Evolutionary conservation across 1,284 basidiomycete species (phyloP).

Genomic region (Trametes polyzona): DNA sequence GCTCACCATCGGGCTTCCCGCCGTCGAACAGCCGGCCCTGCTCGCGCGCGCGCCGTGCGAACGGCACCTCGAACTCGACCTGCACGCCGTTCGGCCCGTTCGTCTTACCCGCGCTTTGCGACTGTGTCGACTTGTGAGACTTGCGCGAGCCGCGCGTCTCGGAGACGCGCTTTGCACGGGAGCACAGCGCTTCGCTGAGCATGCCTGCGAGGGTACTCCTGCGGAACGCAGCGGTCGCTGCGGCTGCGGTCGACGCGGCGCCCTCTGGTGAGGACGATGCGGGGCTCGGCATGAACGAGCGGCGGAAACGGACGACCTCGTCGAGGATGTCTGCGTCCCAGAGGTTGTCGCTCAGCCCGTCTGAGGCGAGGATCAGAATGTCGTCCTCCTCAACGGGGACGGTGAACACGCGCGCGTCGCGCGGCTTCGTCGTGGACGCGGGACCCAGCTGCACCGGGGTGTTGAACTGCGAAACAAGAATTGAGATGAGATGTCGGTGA

Average conservation of each 20-base stretch:
- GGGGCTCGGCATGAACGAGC: constrained; percentile 38
- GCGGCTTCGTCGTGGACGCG: constrained; percentile 68
- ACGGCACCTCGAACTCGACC: constrained; percentile 62
- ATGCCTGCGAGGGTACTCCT: constrained; percentile 64
- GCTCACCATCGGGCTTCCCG: constrained; percentile 77
- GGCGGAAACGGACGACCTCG: constrained; percentile 76
- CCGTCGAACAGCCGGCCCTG: constrained; percentile 66
- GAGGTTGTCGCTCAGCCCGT: constrained; percentile 92
- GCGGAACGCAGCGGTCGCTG: constrained; percentile 41
- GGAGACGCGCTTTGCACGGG: constrained; percentile 64
- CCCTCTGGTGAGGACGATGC: background rate
- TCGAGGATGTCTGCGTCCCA: constrained; percentile 96
- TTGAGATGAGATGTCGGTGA: background rate
- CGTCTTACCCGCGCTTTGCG: constrained; percentile 1
- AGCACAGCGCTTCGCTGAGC: constrained; percentile 74
- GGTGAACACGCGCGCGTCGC: constrained; percentile 74
- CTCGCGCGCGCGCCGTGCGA: constrained; percentile 67
- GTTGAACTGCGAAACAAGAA: constrained; percentile 66
- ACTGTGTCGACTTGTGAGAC: no score
- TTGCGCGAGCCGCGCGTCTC: constrained; percentile 40
- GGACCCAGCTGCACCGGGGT: constrained; percentile 91
- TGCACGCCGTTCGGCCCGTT: constrained; percentile 17
- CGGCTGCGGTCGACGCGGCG: background rate
- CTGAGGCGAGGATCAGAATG: constrained; percentile 87
- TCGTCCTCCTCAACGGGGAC: constrained; percentile 86